phyloP scores from a whole-genome alignment of 2,329 filamentous ascomycete species.

The Penicillium nordicum region DNA sequence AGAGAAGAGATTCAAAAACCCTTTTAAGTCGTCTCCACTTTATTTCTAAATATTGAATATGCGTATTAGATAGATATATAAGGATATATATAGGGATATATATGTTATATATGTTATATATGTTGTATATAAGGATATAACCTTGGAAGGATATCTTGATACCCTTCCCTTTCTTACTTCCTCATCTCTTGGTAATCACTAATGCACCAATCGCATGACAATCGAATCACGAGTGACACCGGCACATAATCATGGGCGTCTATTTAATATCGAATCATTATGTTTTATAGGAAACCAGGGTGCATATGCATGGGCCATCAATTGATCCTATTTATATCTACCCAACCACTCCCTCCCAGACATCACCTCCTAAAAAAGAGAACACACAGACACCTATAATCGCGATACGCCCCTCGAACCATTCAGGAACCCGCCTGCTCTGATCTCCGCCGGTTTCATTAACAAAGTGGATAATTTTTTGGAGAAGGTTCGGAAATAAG shows the following conservation, averaged over 20 bases:
- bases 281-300: background rate
- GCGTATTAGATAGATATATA: background rate
- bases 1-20: background rate
- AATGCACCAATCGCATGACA: slow-evolving; percentile 22
- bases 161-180: background rate
- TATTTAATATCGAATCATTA: background rate
- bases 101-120: no score
- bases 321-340: slow-evolving; percentile 17
- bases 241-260: background rate
- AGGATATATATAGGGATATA: no score
- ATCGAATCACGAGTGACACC: slow-evolving; percentile 16
- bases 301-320: slow-evolving; percentile 1
- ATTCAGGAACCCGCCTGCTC: slow-evolving; percentile 20
- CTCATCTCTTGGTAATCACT: background rate
- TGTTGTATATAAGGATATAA: no score
- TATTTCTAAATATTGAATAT: background rate
- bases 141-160: no score
- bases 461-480: slow-evolving; percentile 17
- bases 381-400: slow-evolving; percentile 10
- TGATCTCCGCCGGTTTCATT: slow-evolving; percentile 25
- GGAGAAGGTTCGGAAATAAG: slow-evolving; percentile 26
- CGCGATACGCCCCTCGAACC: slow-evolving; percentile 23
- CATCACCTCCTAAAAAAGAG: background rate
- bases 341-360: background rate
- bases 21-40: slow-evolving; percentile 6